These are phyloP conservation scores for Labyrinthula sp. DNA, from an alignment of 352 stramenopile species.

Conservation along the genomic window DNA sequence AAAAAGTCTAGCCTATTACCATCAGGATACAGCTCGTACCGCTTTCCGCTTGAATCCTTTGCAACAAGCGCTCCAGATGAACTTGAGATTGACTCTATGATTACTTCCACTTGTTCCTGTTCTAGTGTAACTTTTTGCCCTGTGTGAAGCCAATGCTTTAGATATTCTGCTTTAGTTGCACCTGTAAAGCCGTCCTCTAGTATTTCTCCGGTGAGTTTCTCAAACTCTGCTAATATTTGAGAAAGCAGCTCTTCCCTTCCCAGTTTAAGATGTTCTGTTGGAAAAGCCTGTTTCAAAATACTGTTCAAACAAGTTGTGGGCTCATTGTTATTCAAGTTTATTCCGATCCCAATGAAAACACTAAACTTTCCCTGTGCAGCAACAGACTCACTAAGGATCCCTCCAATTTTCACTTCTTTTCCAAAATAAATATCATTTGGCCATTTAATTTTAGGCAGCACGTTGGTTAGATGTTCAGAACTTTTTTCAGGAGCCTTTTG, in stretches of 20 bases:
- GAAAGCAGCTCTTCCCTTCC: constrained; percentile 16
- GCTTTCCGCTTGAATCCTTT: constrained; percentile 5
- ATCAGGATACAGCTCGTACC: constrained; percentile 30
- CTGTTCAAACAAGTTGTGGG: constrained; percentile 25
- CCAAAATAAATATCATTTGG: constrained; percentile 34
- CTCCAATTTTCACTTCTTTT: constrained; percentile 29
- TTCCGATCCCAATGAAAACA: constrained; percentile 20
- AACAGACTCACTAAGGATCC: constrained; percentile 32
- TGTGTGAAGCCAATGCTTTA: constrained; percentile 29
- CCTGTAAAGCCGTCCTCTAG: constrained; percentile 25
- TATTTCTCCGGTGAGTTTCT: constrained; percentile 26
- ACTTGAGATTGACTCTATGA: constrained; percentile 29
- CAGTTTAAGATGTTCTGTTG: too few relatives aligned
- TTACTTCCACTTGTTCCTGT: constrained; percentile 26
- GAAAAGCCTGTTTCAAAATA: constrained; percentile 9
- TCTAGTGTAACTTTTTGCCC: constrained; percentile 31
- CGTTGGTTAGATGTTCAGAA: too few relatives aligned
- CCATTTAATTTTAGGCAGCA: constrained; percentile 31
- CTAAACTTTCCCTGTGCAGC: constrained; percentile 4
- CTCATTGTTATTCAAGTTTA: constrained; percentile 28
- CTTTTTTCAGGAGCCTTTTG: too few relatives aligned
- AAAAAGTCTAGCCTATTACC: constrained; percentile 34
- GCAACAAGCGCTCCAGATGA: constrained; percentile 28
- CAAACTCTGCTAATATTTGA: constrained; percentile 17
- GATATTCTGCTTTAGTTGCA: constrained; percentile 25